A percentile compares a stretch with the other conserved stretches of the same genome.
These are phyloP conservation scores for Colletotrichum ledebouriae DNA, from an alignment of 2,329 filamentous ascomycete genomes.

Conservation along the genomic window DNA sequence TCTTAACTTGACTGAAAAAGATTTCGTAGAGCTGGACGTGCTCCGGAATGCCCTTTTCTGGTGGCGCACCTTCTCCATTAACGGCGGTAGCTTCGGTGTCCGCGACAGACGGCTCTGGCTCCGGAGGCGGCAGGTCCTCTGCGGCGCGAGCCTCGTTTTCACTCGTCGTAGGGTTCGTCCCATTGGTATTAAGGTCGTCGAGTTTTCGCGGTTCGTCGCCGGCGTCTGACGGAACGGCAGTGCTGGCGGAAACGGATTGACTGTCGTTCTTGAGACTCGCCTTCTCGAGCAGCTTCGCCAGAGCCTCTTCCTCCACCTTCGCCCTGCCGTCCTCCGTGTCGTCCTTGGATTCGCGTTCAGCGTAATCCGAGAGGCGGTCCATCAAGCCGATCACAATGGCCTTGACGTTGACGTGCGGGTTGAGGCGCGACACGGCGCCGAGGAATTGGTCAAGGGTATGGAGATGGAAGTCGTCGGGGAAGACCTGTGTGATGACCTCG, in stretches of 20 bases:
- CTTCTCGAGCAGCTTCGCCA: slow-evolving; percentile 82
- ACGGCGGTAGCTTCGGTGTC: slow-evolving; percentile 63
- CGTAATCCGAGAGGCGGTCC: slow-evolving; percentile 95
- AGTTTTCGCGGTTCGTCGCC: slow-evolving; percentile 21
- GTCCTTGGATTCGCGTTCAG: slow-evolving; percentile 85
- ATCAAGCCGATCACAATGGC: slow-evolving; percentile 97
- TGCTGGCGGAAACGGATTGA: slow-evolving; percentile 44
- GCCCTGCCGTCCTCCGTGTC: slow-evolving; percentile 78
- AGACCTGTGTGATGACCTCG: slow-evolving; percentile 98
- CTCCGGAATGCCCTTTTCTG: slow-evolving; percentile 71
- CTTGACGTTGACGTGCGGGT: slow-evolving; percentile 98
- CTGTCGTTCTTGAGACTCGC: slow-evolving; percentile 73
- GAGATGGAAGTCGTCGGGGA: slow-evolving; percentile 97
- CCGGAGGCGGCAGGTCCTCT: slow-evolving; percentile 34
- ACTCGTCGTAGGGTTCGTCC: slow-evolving; percentile 43
- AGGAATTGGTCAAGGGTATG: slow-evolving; percentile 97
- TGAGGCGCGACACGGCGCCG: slow-evolving; percentile 90
- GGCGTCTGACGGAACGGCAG: slow-evolving; percentile 31
- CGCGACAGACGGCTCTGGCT: slow-evolving; percentile 57
- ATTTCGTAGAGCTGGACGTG: slow-evolving; percentile 95
- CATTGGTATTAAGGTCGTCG: slow-evolving; percentile 43
- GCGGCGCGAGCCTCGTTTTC: slow-evolving; percentile 28
- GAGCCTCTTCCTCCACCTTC: slow-evolving; percentile 86
- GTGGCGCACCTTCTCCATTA: slow-evolving; percentile 55
- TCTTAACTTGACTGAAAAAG: slow-evolving; percentile 96